Percentiles rank a stretch among this genome's conserved stretches.
Evolutionary conservation across 306 rosid genomes (phyloP).

Genomic region (Rosa rugosa): DNA sequence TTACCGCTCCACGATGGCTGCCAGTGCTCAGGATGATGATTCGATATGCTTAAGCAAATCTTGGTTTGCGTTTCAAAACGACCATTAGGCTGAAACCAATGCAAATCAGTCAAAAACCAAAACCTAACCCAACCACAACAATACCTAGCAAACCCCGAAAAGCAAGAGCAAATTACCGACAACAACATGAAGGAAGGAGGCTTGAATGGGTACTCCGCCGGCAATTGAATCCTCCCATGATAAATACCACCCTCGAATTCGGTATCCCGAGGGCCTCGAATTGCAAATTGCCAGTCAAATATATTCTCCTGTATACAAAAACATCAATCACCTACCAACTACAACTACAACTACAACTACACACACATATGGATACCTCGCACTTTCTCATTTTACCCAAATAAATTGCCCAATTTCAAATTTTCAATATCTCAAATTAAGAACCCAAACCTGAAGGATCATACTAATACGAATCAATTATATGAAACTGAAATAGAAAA

Average conservation of each 20-base stretch:
- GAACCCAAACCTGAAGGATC: background rate
- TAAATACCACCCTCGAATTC: constrained; percentile 92
- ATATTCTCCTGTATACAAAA: constrained; percentile 69
- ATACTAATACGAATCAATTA: background rate
- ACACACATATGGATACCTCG: too few species aligned
- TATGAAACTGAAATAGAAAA: background rate
- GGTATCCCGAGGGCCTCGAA: constrained; percentile 64
- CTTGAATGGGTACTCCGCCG: constrained; percentile 86
- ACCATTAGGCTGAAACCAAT: constrained; percentile 75
- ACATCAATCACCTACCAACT: too few species aligned
- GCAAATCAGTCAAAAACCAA: constrained; percentile 10
- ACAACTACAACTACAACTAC: too few species aligned
- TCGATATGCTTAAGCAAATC: constrained; percentile 97
- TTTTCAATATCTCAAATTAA: background rate
- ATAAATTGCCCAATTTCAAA: background rate
- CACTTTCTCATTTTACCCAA: too few species aligned
- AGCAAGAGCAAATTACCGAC: constrained; percentile 50
- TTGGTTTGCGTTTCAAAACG: constrained; percentile 95
- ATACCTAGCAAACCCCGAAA: constrained; percentile 7
- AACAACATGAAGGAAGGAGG: constrained; percentile 90
- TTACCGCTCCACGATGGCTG: constrained; percentile 98
- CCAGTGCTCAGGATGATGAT: constrained; percentile 99
- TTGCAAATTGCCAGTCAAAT: constrained; percentile 96
- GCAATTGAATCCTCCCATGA: constrained; percentile 82
- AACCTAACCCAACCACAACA: background rate